Conservation (phyloP, 2,329 filamentous ascomycete species). For the Phialophora chinensis region DNA sequence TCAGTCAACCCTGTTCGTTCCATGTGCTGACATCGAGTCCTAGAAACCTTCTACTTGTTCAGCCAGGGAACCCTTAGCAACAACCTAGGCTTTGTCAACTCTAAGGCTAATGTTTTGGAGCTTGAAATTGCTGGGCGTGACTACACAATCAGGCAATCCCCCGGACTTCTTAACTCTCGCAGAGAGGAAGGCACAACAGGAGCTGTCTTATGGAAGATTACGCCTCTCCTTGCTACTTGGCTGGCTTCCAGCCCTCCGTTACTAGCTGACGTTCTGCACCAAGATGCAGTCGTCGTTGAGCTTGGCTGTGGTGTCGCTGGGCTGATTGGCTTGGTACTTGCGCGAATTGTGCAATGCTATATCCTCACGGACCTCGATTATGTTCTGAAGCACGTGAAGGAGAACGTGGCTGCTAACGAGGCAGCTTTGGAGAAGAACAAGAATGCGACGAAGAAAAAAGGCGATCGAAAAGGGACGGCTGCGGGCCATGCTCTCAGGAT, state of each 20-base stretch:
- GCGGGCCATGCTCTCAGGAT: slow-evolving; percentile 27
- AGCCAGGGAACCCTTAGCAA: slow-evolving; percentile 74
- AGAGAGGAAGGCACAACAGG: slow-evolving; percentile 75
- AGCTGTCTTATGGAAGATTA: slow-evolving; percentile 92
- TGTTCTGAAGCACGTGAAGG: slow-evolving; percentile 74
- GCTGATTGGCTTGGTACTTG: slow-evolving; percentile 73
- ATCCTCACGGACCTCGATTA: slow-evolving; percentile 89
- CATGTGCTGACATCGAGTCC: neutral
- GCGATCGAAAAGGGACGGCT: slow-evolving; percentile 20
- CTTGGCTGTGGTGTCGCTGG: slow-evolving; percentile 88
- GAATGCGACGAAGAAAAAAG: slow-evolving; percentile 28
- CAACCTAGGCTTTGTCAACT: slow-evolving; percentile 84
- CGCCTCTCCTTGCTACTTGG: slow-evolving; percentile 82
- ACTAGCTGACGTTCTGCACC: slow-evolving; percentile 65
- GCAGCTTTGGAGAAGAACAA: neutral
- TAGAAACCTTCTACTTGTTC: slow-evolving; percentile 89
- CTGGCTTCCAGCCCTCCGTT: slow-evolving; percentile 68
- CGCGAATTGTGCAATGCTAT: slow-evolving; percentile 65
- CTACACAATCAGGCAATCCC: slow-evolving; percentile 81
- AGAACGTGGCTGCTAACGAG: slow-evolving; percentile 68
- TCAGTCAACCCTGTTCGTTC: neutral
- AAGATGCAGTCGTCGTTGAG: slow-evolving; percentile 71
- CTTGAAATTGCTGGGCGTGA: slow-evolving; percentile 72
- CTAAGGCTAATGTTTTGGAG: slow-evolving; percentile 68
- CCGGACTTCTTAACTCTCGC: slow-evolving; percentile 76